Evolutionary conservation across 148 eudicot genomes (phyloP).

Genomic region (Rhododendron ovatum): DNA sequence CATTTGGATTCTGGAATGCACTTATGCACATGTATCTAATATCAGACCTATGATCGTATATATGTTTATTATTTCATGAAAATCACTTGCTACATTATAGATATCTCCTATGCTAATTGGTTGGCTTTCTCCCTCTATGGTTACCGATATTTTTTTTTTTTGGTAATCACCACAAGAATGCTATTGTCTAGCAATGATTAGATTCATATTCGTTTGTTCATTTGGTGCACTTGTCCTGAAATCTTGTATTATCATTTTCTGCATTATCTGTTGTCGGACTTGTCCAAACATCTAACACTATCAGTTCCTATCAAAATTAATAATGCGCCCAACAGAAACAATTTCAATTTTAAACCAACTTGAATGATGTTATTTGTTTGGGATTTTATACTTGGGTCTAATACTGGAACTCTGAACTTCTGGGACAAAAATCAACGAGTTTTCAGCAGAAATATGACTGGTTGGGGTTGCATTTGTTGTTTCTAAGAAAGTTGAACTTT

Average conservation of each 20-base stretch:
- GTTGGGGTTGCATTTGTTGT: background rate
- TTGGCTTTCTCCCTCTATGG: background rate
- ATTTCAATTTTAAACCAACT: background rate
- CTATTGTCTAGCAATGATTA: background rate
- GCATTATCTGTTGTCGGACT: background rate
- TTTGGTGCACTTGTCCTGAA: slow-evolving; percentile 4
- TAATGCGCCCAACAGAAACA: too few relatives aligned
- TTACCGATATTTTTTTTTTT: background rate
- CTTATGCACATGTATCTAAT: background rate
- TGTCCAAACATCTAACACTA: background rate
- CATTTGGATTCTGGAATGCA: background rate
- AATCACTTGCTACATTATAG: background rate
- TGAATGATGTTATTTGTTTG: background rate
- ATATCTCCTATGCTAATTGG: background rate
- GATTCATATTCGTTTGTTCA: background rate
- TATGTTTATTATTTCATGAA: background rate
- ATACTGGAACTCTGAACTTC: background rate
- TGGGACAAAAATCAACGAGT: background rate
- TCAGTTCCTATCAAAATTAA: background rate
- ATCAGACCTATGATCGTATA: background rate
- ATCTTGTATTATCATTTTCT: background rate
- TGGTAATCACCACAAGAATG: background rate
- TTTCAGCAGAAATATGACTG: background rate
- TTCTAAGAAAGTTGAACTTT: background rate
- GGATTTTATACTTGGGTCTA: background rate